Evolutionary conservation across 345 rosid genomes (phyloP).

Genomic region (Kandelia obovata): DNA sequence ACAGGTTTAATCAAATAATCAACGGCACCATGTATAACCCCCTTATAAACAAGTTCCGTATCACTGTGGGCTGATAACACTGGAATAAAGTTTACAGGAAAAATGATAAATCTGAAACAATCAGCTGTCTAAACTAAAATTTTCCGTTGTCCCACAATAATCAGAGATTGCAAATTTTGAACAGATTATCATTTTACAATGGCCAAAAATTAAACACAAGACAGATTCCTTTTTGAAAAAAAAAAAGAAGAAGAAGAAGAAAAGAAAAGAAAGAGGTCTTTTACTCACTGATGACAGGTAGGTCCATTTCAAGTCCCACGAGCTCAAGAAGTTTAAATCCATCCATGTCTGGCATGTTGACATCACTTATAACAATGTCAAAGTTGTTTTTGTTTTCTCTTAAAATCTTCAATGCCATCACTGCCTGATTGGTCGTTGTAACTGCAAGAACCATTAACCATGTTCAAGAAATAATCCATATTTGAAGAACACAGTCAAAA

Average conservation of each 20-base stretch:
- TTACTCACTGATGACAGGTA: conserved; percentile 75
- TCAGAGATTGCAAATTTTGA: conserved; percentile 1
- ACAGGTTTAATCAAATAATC: conserved; percentile 88
- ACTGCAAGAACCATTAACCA: conserved; percentile 38
- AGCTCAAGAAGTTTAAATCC: conserved; percentile 82
- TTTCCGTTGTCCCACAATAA: neutral
- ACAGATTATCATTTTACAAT: conserved; percentile 4
- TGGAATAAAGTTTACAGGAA: conserved; percentile 25
- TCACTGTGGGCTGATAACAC: conserved; percentile 91
- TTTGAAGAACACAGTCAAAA: neutral
- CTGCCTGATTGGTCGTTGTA: conserved; percentile 54
- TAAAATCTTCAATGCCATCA: conserved; percentile 48
- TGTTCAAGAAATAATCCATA: conserved; percentile 6
- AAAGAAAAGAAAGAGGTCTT: neutral
- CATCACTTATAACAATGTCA: conserved; percentile 76
- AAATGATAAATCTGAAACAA: conserved; percentile 5
- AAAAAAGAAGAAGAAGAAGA: neutral
- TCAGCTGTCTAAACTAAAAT: conserved; percentile 1
- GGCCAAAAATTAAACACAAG: neutral
- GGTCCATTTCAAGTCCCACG: conserved; percentile 83
- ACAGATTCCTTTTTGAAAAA: neutral
- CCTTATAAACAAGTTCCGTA: conserved; percentile 74
- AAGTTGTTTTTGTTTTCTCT: conserved; percentile 51
- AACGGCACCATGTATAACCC: conserved; percentile 80
- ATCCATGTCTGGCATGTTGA: conserved; percentile 77